Conservation (phyloP, 805 yeast species). For the Lipomyces sp. region DNA sequence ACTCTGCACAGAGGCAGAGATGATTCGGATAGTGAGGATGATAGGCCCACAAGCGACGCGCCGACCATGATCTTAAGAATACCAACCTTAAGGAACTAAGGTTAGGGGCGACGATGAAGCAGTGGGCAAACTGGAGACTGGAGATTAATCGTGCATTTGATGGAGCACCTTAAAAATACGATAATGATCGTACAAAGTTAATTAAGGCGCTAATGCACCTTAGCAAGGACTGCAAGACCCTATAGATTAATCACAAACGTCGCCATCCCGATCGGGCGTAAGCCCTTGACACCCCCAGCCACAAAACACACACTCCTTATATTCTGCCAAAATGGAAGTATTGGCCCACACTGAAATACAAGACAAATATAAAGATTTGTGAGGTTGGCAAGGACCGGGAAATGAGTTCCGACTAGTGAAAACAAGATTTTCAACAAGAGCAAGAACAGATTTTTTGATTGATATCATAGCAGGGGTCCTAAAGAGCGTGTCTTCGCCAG, state of each 20-base stretch:
- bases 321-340: no score
- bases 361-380: no score
- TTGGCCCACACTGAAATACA: no score
- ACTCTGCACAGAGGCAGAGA: neutral
- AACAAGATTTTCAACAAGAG: no score
- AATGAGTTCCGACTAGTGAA: no score
- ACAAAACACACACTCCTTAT: no score
- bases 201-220: slow-evolving; percentile 1
- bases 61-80: neutral
- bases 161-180: neutral
- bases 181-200: neutral
- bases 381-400: no score
- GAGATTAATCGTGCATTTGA: neutral
- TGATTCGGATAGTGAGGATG: neutral
- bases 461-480: no score
- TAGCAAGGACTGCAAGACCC: neutral
- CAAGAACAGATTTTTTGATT: no score
- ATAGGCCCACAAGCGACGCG: slow-evolving; percentile 5
- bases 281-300: no score
- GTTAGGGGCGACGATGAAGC: neutral
- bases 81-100: neutral
- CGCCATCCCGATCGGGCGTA: neutral
- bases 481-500: no score
- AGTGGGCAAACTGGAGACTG: neutral
- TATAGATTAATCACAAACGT: neutral